Evolutionary conservation across 2,329 filamentous ascomycete species (phyloP), one percentile per base, ranked within the genome.

Genomic region (Cladosporium sp.): DNA sequence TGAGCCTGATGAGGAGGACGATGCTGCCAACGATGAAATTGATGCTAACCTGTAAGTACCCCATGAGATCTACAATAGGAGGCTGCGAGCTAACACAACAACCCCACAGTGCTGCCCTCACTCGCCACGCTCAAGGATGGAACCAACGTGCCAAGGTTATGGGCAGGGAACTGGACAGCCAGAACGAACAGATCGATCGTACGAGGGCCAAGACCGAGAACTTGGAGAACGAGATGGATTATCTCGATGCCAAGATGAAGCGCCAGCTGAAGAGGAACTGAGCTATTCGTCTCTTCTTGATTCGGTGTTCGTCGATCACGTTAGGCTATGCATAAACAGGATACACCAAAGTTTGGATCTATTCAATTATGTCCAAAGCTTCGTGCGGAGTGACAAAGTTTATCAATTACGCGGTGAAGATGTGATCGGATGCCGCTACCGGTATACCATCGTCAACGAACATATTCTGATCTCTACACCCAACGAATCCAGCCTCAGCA

Each of bases 171-270:
- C 84, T 95, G 26, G 88, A 92, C 67, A 81, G 85, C 65, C 91
- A 96, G 80, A 96, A 96, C 78, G 85, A 85, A 72, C 85, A 89
- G 73, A 89, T 97, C 73, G 89, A 91, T 68, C 85, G 88, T 66
- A 92, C 97, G 74, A 91, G 56, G 58, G 67, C 54, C 54, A 74
- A 69, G 91, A 94, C 89, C 79, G 92, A 96, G 56, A 58, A 58
- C 26, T 34, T 58, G 25, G 56, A 58, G 56, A 58, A 34, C 14
- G 56, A 58, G 36, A 58, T 58, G 56, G 56, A 58, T 7, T 58
- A 58, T 21, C 56, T 58, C 34, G 56, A 58, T 46, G 56, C 56
- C 6, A 58, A 58, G 56, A 58, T 58, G 56, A 58, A 58, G 36
- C 56, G 56, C 34, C 56, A 58, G 56, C 25, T 58, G 56, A 58